Base-by-base conservation (phyloP, 192 early-diverging fungal genomes). In the Rhizophagus sp. region DNA sequence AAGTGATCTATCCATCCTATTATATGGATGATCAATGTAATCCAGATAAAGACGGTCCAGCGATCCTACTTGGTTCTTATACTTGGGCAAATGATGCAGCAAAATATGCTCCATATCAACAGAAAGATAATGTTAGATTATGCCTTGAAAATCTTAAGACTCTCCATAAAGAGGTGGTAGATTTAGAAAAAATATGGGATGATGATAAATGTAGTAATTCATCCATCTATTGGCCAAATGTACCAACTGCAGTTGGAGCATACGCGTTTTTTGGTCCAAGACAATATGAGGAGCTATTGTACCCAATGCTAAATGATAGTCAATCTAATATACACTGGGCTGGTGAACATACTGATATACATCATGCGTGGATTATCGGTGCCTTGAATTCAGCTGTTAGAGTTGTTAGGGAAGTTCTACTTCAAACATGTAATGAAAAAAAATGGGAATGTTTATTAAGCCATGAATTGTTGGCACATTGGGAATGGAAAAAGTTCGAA, bases 301-400 rank as follows among this genome's bases (percentile, higher is more conserved):
- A 69, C 27, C 50, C 71, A 25, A 70, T 80, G 30, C 62, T 76
- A 19, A 84, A 74, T 24, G 7, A 70, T 70, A 36, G 19, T 36
- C 76, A 36, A 3, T 36, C 36, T 41, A 50, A 73, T 27, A 57
- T 83, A 3, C 66, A 75, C 8, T 84, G 83, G 63, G 83, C 80
- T 19, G 82, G 83, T 61, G 83, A 84, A 57, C 82, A 84, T 33
- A 84, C 81, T 5, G 77, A 80, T 72, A 72, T 84, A 25, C 74
- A 80, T 27, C 77, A 80, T 47, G 83, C 71, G 10, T 84, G 83
- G 81, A 84, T 84, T 24, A 44, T 73, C 47, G 73, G 72, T 15
- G 78, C 83, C 15, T 34, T 84, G 1, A 73, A 84, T 15, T 84
- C 83, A 7, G 69, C 81, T 34, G 68, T 84, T 62, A 30, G 68